Evolutionary conservation across 202 grass and related monocot genomes (phyloP), one percentile per base, ranked within the genome.

Genomic region (Bolboschoenoplectus hybrid): DNA sequence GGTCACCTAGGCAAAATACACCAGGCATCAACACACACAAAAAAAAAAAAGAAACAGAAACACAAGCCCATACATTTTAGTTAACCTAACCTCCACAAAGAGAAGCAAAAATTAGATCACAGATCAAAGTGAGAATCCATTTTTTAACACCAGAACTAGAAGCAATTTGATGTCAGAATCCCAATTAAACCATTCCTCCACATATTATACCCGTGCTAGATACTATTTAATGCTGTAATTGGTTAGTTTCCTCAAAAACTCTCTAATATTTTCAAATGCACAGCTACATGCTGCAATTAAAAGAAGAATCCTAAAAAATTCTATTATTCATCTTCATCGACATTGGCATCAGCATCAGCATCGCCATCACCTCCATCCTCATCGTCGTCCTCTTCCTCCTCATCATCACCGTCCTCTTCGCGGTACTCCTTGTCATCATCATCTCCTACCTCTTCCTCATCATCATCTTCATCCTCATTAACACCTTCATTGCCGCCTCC

Each of bases 391-490:
- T 81, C 55, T 45, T 82, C 58, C 17, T 57, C 50, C 39, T 82
- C 80, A 1, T 82, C 80, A 63, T 82, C 80, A 63, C 62, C 57
- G 3, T 83, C 81, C 46, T 83, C 63, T 52, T 38, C 45, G 39
- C 9, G 55, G 45, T 83, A 63, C 63, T 68, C 81, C 6, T 83
- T 46, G 49, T 83, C 26, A 0, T 83, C 62, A 8, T 83, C 47
- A 36, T 53, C 63, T 16, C 19, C 7, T 7, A 41, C 81, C 10
- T 68, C 63, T 83, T 82, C 58, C n/a, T 49, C 43, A 14, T 91
- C 89, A n/a, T 89, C 89, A 0, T 85, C 91, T 0, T 94, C 94
- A 0, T 91, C 91, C 1, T 94, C 93, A 13, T 91, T 89, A 46
- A 71, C 41, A 5, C 82, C 81, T 6, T 65, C 89, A 0, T 97